Percentiles rank a stretch among this genome's conserved stretches.
These are phyloP conservation scores for Aureobasidium musti DNA, from an alignment of 2,329 filamentous ascomycete species.

Conservation along the genomic window DNA sequence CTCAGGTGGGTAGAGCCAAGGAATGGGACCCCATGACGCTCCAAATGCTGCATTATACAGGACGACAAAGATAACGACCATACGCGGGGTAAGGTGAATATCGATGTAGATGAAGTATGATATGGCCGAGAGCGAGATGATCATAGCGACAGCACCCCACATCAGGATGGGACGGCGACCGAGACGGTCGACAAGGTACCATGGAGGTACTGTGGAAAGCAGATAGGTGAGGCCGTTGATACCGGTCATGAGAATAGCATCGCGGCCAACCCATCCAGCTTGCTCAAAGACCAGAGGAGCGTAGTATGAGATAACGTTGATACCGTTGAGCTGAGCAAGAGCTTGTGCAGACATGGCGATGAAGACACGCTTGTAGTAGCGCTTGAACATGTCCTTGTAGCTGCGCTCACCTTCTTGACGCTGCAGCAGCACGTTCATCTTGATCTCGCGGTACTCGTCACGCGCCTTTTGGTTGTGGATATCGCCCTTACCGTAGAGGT, in stretches of 20 bases:
- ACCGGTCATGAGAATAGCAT: conserved; percentile 94
- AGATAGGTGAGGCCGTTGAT: conserved; percentile 93
- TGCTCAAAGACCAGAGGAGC: conserved; percentile 95
- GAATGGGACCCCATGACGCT: conserved; percentile 96
- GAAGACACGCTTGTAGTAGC: conserved; percentile 88
- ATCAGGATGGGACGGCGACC: conserved; percentile 87
- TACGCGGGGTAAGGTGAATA: conserved; percentile 70
- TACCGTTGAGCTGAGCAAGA: conserved; percentile 94
- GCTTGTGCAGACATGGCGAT: conserved; percentile 99
- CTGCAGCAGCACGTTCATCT: conserved; percentile 92
- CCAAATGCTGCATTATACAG: conserved; percentile 98
- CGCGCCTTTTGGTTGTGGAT: conserved; percentile 90
- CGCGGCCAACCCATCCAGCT: conserved; percentile 89
- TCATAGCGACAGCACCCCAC: conserved; percentile 86
- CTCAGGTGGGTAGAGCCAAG: conserved; percentile 98
- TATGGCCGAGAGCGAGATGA: conserved; percentile 80
- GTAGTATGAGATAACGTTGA: conserved; percentile 99
- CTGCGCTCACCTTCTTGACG: conserved; percentile 93
- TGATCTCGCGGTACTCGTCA: conserved; percentile 97
- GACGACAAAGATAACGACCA: conserved; percentile 96
- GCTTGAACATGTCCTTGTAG: conserved; percentile 91
- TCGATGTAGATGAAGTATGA: conserved; percentile 96
- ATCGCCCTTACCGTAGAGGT: conserved; percentile 92
- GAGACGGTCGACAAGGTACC: conserved; percentile 94
- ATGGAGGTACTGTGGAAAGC: conserved; percentile 87